Base-by-base conservation (phyloP, 2,329 filamentous ascomycete species). In the Verticillium isaacii region DNA sequence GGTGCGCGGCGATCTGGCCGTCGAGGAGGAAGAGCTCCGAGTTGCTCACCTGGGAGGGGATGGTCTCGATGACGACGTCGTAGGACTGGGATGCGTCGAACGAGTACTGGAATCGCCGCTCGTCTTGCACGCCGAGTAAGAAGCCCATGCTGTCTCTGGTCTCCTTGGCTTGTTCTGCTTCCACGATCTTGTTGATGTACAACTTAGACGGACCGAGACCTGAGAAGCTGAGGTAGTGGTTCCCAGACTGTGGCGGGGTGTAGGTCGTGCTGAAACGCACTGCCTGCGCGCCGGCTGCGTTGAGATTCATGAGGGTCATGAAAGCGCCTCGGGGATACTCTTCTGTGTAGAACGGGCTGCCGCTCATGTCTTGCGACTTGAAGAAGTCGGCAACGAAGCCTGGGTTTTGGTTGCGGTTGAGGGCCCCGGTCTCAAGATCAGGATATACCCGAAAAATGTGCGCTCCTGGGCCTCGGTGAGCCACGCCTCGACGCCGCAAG, bases 31-130 rank as follows among this genome's bases (percentile, higher is more conserved):
- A 32, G 7, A 36, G 55, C 15, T 37, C 32, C 29, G 32, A 37
- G 56, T 50, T 32, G 39, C 50, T 25, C 32, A 9, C 36, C 37
- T 56, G 29, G 36, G 60, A 61, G 7, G 37, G 32, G 8, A 32
- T 52, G 65, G 86, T 88, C 62, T 88, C 81, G 63, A 89, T 77
- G 61, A 82, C 76, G 68, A 86, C 66, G 41, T 79, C 76, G 74
- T 90, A 89, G 0, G 78, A 77, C 65, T 85, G 77, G 9, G 84
- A 86, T 66, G 83, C 83, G 62, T 82, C 81, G 60, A 90, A 78
- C 2, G 81, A 71, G 61, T 85, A 80, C 1, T 75, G 76, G 11
- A 86, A 86, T 50, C 81, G 81, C 65, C 89, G 83, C 69, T 90
- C 87, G 5, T 81, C 76, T 0, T 87, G 89, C 4, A 83, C 75